Conservation (phyloP, 495 filamentous ascomycete species). For the Clohesyomyces aquaticus region DNA sequence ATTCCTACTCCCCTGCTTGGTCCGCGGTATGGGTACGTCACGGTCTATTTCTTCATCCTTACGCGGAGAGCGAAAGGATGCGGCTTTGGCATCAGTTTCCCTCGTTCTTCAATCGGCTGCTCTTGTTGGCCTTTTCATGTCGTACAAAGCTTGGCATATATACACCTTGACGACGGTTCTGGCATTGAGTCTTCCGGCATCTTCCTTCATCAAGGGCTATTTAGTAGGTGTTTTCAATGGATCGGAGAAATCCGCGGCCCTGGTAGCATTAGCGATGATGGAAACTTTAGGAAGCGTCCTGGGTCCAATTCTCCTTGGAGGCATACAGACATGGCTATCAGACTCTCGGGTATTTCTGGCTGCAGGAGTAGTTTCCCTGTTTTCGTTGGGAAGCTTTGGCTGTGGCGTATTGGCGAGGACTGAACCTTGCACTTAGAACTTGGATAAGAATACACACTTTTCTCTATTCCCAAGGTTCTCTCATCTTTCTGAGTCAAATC, state of each 20-base stretch:
- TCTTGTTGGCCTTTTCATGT: not conserved
- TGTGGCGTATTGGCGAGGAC: not conserved
- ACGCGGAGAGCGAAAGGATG: not conserved
- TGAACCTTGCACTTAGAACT: too few species aligned
- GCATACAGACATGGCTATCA: constrained; percentile 2
- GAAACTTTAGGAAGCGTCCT: constrained; percentile 23
- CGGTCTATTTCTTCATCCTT: not conserved
- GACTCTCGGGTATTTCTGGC: not conserved
- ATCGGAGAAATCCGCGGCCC: not conserved
- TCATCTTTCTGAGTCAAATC: too few species aligned
- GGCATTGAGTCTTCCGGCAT: constrained; percentile 9
- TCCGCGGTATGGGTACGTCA: not conserved
- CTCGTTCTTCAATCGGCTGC: not conserved
- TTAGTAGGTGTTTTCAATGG: not conserved
- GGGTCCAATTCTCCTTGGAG: constrained; percentile 18
- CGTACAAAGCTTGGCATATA: constrained; percentile 9
- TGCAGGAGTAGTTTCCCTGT: not conserved
- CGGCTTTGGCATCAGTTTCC: not conserved
- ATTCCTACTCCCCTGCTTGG: not conserved
- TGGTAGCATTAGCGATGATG: constrained; percentile 17
- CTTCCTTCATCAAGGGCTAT: constrained; percentile 19
- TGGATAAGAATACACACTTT: too few species aligned
- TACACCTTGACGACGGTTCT: constrained; percentile 1
- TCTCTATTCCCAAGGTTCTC: too few species aligned
- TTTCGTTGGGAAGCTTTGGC: not conserved